Base-by-base conservation (phyloP, 1,284 basidiomycete species). In the Afroboletus lepidellus region DNA sequence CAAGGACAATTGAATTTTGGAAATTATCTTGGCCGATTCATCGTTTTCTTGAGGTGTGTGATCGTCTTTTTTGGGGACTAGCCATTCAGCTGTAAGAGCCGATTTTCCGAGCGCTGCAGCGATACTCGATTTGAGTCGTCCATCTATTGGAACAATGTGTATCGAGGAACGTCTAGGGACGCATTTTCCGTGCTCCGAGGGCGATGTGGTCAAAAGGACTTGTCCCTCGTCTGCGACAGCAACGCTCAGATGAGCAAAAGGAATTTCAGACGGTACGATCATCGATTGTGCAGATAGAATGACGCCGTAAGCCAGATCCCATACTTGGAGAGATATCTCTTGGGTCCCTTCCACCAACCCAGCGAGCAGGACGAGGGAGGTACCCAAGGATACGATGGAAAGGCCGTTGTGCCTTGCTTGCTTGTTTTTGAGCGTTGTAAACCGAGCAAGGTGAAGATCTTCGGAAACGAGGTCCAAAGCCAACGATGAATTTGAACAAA, bases 231-330 rank as follows among this genome's bases (percentile, higher is more conserved):
- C 61, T 27, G 70, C 65, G 41, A 78, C 61, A 16, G 67, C 60
- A 15, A 70, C 53, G 50, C 71, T 67, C 48, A 76, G 69, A 33
- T 59, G 20, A 29, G 54, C 5, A 0, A n/a, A 24, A 3, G 66
- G 60, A 9, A 82, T 59, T n/a, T 76, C 67, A 0, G 78, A 73
- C 0, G 87, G 84, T 5, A 81, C 64, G 0, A 81, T 62, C 42
- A 85, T 68, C 2, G 70, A 65, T 30, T 84, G 77, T 8, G 78
- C 76, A 1, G 82, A 72, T 21, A 90, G 74, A 18, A 89, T 69
- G 30, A 89, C 80, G 16, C 80, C 80, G 59, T 85, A 90, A 57
- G 83, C 82, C 18, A 89, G 69, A 60, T 90, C 87, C 86, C 87
- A 90, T 36, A 90, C 62, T 16, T 86, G 77, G 36, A 80, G 58